These are phyloP conservation scores for Acacia confusa DNA, from an alignment of 306 rosid species.

Conservation along the genomic window DNA sequence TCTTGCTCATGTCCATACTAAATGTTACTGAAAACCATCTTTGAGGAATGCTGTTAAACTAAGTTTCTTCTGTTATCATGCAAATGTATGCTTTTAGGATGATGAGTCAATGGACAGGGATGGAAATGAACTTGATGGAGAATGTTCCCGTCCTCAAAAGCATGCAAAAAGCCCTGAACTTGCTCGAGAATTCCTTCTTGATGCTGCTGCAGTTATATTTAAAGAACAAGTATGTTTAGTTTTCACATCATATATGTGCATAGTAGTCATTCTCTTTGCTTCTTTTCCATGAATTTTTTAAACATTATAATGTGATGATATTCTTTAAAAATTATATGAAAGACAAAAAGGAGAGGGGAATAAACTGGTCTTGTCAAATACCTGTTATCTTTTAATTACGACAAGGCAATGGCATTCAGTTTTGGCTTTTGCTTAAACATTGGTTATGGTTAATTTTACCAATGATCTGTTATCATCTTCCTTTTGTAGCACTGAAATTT, in stretches of 20 bases:
- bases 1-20: constrained; percentile 21
- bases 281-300: constrained; percentile 1
- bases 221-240: constrained; percentile 82
- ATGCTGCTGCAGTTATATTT: constrained; percentile 97
- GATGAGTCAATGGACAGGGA: constrained; percentile 80
- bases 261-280: background rate
- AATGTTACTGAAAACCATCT: background rate
- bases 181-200: constrained; percentile 95
- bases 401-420: background rate
- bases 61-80: background rate
- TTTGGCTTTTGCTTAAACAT: constrained; percentile 11
- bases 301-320: constrained; percentile 1
- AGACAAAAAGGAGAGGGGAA: background rate
- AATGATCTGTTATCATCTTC: background rate
- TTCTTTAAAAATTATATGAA: background rate
- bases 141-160: constrained; percentile 89
- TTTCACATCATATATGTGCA: constrained; percentile 21
- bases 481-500: background rate
- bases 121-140: constrained; percentile 81
- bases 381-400: constrained; percentile 9
- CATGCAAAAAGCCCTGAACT: constrained; percentile 99
- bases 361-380: background rate
- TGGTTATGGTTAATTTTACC: background rate
- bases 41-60: constrained; percentile 10
- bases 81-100: constrained; percentile 46